A percentile compares a stretch with the other conserved stretches of the same genome.
These are phyloP conservation scores for Vitis hybrid DNA, from an alignment of 177 flowering plant species.

Conservation along the genomic window DNA sequence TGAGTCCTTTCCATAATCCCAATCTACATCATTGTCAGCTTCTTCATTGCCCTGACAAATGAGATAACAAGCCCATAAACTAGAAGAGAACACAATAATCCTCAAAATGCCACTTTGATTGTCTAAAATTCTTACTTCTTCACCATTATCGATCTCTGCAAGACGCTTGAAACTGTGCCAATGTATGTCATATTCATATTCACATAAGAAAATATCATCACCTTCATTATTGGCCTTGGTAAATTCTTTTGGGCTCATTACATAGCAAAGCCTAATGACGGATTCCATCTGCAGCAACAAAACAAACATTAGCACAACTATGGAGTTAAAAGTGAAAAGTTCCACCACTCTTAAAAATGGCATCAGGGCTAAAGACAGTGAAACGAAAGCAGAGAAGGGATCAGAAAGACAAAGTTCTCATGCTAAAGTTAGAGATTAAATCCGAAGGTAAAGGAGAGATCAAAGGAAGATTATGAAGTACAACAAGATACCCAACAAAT, in stretches of 20 bases:
- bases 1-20: slow-evolving; percentile 51
- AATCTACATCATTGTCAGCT: slow-evolving; percentile 66
- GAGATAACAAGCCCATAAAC: slow-evolving; percentile 8
- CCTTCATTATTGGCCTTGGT: slow-evolving; percentile 73
- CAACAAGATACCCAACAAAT: background rate
- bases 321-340: background rate
- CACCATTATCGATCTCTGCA: slow-evolving; percentile 58
- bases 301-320: slow-evolving; percentile 7
- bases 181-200: slow-evolving; percentile 83
- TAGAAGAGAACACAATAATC: slow-evolving; percentile 1
- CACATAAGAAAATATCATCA: slow-evolving; percentile 92
- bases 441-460: background rate
- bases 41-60: slow-evolving; percentile 52
- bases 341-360: slow-evolving; percentile 1
- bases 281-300: slow-evolving; percentile 72
- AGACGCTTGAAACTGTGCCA: slow-evolving; percentile 95
- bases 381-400: background rate
- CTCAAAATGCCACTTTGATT: background rate
- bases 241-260: slow-evolving; percentile 77
- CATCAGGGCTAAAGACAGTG: background rate
- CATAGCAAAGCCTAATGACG: slow-evolving; percentile 70
- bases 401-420: background rate
- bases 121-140: slow-evolving; percentile 40
- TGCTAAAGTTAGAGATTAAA: background rate
- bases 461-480: background rate